Conservation (phyloP, 148 eudicot species). For the Dianthus caryophyllus region DNA sequence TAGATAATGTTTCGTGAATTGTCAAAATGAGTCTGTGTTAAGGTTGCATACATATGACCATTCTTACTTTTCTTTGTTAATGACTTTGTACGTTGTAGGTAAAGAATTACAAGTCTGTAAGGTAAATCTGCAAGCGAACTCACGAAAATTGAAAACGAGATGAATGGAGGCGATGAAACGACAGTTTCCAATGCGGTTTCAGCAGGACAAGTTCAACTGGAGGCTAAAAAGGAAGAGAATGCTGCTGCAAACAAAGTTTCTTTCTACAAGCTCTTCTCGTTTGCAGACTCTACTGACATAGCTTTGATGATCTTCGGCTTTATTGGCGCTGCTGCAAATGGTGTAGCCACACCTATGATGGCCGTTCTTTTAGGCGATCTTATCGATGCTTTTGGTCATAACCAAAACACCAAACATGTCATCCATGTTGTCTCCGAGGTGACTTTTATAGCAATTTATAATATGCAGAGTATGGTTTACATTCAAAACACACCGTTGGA, state of each 20-base stretch:
- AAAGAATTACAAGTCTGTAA: not conserved
- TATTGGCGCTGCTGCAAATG: constrained; percentile 55
- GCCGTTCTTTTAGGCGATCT: constrained; percentile 51
- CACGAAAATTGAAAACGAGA: not conserved
- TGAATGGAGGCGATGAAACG: constrained; percentile 6
- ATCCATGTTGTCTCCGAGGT: constrained; percentile 50
- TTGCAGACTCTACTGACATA: constrained; percentile 52
- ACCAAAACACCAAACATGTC: constrained; percentile 25
- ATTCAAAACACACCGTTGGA: not conserved
- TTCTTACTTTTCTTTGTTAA: not conserved
- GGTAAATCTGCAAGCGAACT: not conserved
- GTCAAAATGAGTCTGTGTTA: not conserved
- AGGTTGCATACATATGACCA: not conserved
- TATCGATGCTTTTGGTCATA: constrained; percentile 58
- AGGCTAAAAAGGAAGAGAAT: constrained; percentile 15
- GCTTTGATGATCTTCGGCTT: constrained; percentile 52
- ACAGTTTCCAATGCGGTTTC: not conserved
- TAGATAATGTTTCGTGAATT: no score
- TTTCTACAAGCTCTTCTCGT: constrained; percentile 54
- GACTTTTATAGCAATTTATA: not conserved
- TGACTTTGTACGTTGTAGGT: not conserved
- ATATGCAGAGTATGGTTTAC: not conserved
- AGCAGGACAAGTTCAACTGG: constrained; percentile 1
- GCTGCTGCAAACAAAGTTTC: constrained; percentile 32
- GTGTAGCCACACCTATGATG: constrained; percentile 52